Evolutionary conservation across 257 asterid genomes (phyloP).

Genomic region (Fraxinus anomala): DNA sequence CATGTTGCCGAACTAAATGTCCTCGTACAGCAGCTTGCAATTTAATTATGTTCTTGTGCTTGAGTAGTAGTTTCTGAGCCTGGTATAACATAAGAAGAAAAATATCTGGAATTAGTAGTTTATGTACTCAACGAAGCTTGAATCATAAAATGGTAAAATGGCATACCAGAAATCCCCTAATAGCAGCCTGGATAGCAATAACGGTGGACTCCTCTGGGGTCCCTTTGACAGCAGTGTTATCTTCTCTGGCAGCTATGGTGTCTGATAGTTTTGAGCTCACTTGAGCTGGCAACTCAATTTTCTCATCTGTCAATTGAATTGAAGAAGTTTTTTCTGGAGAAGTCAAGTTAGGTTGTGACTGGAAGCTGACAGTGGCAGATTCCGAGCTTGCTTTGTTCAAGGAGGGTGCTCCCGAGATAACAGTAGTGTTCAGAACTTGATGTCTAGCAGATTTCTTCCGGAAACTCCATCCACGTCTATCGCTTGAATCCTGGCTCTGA

Average conservation of each 20-base stretch:
- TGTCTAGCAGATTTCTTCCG: constrained; percentile 81
- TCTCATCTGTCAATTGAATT: constrained; percentile 51
- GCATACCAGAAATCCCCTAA: constrained; percentile 75
- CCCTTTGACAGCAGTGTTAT: constrained; percentile 36
- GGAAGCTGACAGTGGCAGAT: constrained; percentile 44
- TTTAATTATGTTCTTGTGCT: constrained; percentile 61
- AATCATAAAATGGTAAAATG: constrained; percentile 20
- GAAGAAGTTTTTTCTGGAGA: constrained; percentile 51
- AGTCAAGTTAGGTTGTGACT: constrained; percentile 46
- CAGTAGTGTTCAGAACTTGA: constrained; percentile 71
- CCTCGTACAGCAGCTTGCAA: constrained; percentile 98
- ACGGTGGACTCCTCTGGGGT: constrained; percentile 53
- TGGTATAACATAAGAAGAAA: constrained; percentile 34
- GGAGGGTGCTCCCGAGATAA: constrained; percentile 55
- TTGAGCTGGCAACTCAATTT: constrained; percentile 38
- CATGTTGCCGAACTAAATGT: constrained; percentile 79
- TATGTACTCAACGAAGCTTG: constrained; percentile 8
- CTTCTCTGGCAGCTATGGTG: constrained; percentile 32
- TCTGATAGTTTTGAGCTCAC: constrained; percentile 41
- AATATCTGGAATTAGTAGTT: constrained; percentile 18
- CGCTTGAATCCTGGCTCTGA: constrained; percentile 73
- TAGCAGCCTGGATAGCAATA: constrained; percentile 66
- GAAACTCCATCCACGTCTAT: constrained; percentile 88
- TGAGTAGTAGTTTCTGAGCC: constrained; percentile 65
- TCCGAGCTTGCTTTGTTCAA: constrained; percentile 48